Base-by-base conservation (phyloP, 352 stramenopile species). In the Pythium rhizo-oryzae region DNA sequence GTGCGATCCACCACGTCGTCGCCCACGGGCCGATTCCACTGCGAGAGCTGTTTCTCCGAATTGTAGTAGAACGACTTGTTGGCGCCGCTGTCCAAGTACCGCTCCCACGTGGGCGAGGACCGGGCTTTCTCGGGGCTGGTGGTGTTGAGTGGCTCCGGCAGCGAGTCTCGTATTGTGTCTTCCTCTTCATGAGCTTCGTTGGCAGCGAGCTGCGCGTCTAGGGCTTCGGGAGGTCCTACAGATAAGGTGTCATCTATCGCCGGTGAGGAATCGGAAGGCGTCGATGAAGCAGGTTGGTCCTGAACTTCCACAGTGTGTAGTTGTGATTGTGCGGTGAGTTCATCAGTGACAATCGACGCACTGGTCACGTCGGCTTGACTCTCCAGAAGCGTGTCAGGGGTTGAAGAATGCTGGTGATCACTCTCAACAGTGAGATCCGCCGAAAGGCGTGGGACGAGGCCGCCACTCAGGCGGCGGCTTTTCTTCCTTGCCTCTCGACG, bases 61-160 rank as follows among this genome's bases (percentile, higher is more conserved):
- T 63, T 43, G 57, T 53, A 74, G 67, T 74, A 74, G 56, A 69
- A 74, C 39, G 67, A 69, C 47, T 69, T 69, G 55, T 67, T 69
- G 15, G 54, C 44, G 35, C 11, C 28, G 9, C 19, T 39, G 60
- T 74, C 67, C 49, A 74, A 62, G 56, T 70, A 69, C 19, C 67
- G 44, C 21, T 65, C 58, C 58, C 58, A 57, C 24, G 43, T 63
- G 12, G 25, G 23, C 25, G 23, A 37, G 3, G 28, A n/a, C 5
- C 23, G 12, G 13, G 8, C 25, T 11, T 9, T 33, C 51, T 13
- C 23, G n/a, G 23, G 9, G 47, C 7, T 4, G n/a, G 19, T 53
- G 2, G 35, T 8, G 18, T 12, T n/a, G 18, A 16, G 15, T 19
- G 41, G 15, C 41, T 47, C 41, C 7, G 15, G 18, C 1, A 16